These are phyloP conservation scores for Penicillium chermesinum DNA, from an alignment of 495 filamentous ascomycete genomes.

Conservation along the genomic window DNA sequence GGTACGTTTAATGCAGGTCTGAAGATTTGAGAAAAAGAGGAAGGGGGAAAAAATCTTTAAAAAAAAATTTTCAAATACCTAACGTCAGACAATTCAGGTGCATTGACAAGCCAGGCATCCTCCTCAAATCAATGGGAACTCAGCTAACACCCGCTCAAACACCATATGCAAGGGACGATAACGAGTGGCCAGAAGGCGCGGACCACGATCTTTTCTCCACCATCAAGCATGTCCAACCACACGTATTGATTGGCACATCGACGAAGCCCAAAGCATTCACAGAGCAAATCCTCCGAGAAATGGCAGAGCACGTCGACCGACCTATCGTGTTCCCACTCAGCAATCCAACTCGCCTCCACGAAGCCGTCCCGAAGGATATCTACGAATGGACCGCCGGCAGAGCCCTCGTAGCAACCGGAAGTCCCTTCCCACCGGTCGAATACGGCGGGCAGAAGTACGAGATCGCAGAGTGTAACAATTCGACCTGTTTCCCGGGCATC, in stretches of 20 bases:
- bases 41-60: too few species aligned
- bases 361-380: conserved; percentile 75
- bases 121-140: conserved; percentile 57
- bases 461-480: conserved; percentile 86
- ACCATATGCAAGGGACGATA: conserved; percentile 58
- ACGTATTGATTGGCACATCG: conserved; percentile 79
- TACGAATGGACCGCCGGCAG: conserved; percentile 72
- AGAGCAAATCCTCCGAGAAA: conserved; percentile 64
- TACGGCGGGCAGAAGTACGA: conserved; percentile 60
- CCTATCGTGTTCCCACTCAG: conserved; percentile 82
- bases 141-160: conserved; percentile 60
- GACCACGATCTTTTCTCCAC: conserved; percentile 57
- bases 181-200: conserved; percentile 57
- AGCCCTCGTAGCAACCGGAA: conserved; percentile 79
- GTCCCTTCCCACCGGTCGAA: conserved; percentile 73
- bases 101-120: conserved; percentile 77
- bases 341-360: conserved; percentile 81
- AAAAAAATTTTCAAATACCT: too few species aligned
- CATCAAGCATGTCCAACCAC: conserved; percentile 67
- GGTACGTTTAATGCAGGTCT: conserved; percentile 52
- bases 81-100: conserved; percentile 57
- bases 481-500: conserved; percentile 80
- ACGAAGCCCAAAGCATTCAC: conserved; percentile 79
- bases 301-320: conserved; percentile 70
- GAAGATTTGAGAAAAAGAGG: too few species aligned